Base-by-base conservation (phyloP, 371 early-diverging fungal species). In the Lichtheimia ornata region DNA sequence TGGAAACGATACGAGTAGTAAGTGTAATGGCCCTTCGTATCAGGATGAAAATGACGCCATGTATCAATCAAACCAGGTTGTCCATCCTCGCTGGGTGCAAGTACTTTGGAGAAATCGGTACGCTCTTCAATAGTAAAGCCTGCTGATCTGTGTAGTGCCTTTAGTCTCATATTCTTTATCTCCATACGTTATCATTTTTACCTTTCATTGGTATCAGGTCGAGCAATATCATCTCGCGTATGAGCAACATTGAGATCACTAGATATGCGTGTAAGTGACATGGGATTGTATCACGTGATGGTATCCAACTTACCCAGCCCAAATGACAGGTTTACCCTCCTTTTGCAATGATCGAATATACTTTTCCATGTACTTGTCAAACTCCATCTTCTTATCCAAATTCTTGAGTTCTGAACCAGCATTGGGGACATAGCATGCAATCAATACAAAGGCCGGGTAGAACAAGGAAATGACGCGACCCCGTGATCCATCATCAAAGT, bases 181-280 rank as follows among this genome's bases (percentile, higher is more conserved):
- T 28, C 35, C 35, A 9, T 35, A 11, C 35, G 0, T 4, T 11
- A 5, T 28, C 9, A 1, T 1, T 35, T 9, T 35, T 73, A 77
- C 83, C 77, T 69, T 62, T 73, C 58, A 70, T 95, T 95, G 7
- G 90, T 84, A 35, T 84, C 74, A 0, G 96, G 96, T n/a, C 86
- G 77, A 13, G 94, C 87, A 47, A 96, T 74, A 73, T 96, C 96
- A 17, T 89, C 79, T 35, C 81, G 84, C 53, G 86, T 81, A 67
- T 94, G 95, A 0, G 94, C 91, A 14, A 96, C 96, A 69, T 96
- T 96, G 40, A 96, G 69, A 73, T 96, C 96, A 53, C 83, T 82
- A 58, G 40, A 44, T 35, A 11, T 35, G 24, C 4, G 20, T 35
- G 9, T 22, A 20, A 50, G 18, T 60, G 44, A 42, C 17, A 52